Evolutionary conservation across 2,329 filamentous ascomycete species (phyloP).

Genomic region (Chaetomium globosum): DNA sequence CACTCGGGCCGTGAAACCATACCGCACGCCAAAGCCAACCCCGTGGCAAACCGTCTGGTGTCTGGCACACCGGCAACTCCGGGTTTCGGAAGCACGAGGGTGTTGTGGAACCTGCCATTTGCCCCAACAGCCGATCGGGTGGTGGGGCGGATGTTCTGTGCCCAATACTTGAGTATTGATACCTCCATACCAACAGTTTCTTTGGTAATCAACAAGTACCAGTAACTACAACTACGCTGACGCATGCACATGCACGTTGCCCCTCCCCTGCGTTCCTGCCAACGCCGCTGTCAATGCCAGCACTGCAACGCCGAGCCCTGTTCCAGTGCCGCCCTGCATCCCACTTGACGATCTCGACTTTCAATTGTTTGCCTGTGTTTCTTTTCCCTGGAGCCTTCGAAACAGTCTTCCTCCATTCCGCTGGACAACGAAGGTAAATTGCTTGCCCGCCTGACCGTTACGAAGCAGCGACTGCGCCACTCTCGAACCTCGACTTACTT

Average conservation of each 20-base stretch:
- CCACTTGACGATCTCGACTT: background rate
- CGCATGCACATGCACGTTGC: conserved; percentile 14
- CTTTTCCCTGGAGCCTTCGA: background rate
- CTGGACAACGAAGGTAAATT: background rate
- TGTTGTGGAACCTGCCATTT: conserved; percentile 5
- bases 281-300: background rate
- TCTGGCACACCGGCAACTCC: background rate
- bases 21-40: too few species aligned
- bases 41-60: background rate
- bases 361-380: background rate
- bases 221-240: conserved; percentile 20
- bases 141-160: background rate
- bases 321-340: conserved; percentile 8
- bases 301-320: background rate
- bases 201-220: background rate
- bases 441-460: background rate
- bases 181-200: background rate
- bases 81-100: conserved; percentile 1
- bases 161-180: background rate
- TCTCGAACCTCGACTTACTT: background rate
- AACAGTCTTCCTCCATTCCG: background rate
- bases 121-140: background rate
- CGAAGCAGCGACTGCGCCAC: conserved; percentile 8
- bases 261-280: conserved; percentile 14
- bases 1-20: background rate